Percentiles rank a stretch among this genome's conserved stretches.
These are phyloP conservation scores for Salvia rosmarinus DNA, from an alignment of 257 asterid species.

Conservation along the genomic window DNA sequence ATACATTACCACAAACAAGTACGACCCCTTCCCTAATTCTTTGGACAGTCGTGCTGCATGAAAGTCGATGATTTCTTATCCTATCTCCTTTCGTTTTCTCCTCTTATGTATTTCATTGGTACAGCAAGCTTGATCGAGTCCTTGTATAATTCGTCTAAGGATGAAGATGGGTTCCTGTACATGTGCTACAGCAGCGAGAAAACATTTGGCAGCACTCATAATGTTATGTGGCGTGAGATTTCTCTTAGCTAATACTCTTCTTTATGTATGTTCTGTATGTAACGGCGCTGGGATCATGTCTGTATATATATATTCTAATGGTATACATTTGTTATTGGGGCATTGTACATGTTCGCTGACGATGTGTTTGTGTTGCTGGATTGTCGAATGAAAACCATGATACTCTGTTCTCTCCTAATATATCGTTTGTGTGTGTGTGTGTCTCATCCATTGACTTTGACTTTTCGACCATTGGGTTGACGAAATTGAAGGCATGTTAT, in stretches of 20 bases:
- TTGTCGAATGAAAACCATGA: background rate
- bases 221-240: background rate
- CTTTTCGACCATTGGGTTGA: no score
- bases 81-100: background rate
- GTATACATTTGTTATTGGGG: slow-evolving; percentile 24
- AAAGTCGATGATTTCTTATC: background rate
- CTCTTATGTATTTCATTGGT: slow-evolving; percentile 28
- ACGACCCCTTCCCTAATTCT: slow-evolving; percentile 29
- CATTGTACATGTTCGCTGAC: slow-evolving; percentile 16
- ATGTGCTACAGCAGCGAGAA: slow-evolving; percentile 98
- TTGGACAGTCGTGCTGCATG: background rate
- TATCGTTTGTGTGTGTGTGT: no score
- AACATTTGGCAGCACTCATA: slow-evolving; percentile 59
- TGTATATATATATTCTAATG: slow-evolving; percentile 7
- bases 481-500: no score
- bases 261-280: background rate
- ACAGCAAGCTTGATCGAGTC: slow-evolving; percentile 77
- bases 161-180: slow-evolving; percentile 88
- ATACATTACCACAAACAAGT: slow-evolving; percentile 95
- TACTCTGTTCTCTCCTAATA: background rate
- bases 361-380: slow-evolving; percentile 12
- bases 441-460: no score
- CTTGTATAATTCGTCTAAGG: slow-evolving; percentile 70
- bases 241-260: slow-evolving; percentile 24
- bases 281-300: background rate